Evolutionary conservation across 495 filamentous ascomycete species (phyloP).

Genomic region (Lineolata rhizophorae): DNA sequence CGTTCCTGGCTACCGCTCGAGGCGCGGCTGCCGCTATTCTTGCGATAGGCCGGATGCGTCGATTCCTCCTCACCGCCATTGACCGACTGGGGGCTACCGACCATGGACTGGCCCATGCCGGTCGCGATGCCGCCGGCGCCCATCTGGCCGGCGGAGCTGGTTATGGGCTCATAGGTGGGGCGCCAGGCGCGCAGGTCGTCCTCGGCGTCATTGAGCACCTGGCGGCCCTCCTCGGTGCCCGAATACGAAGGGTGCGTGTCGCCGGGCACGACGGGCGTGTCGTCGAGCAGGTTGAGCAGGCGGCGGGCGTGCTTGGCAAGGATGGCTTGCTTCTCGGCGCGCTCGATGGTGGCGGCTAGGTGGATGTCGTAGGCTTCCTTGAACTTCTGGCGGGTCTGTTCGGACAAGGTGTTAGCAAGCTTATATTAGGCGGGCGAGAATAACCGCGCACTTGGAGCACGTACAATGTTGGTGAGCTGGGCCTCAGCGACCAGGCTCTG

Average conservation of each 20-base stretch:
- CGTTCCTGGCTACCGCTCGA: no score
- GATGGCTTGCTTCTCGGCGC: constrained; percentile 87
- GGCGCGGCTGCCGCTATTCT: no score
- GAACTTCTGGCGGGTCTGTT: constrained; percentile 60
- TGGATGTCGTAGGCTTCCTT: constrained; percentile 84
- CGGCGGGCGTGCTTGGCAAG: constrained; percentile 74
- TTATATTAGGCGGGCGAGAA: background rate
- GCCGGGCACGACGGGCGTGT: constrained; percentile 73
- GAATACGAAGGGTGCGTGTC: constrained; percentile 47
- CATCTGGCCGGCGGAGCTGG: no score
- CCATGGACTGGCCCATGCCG: no score
- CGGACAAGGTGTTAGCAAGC: constrained; percentile 3
- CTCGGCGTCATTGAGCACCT: background rate
- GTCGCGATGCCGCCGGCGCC: no score
- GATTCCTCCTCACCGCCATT: no score
- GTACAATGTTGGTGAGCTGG: constrained; percentile 79
- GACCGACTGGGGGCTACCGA: no score
- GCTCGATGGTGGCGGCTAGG: constrained; percentile 72
- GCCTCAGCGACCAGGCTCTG: constrained; percentile 92
- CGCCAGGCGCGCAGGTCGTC: background rate
- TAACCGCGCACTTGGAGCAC: constrained; percentile 6
- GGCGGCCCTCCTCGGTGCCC: constrained; percentile 15
- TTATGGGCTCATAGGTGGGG: no score
- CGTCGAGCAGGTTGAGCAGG: constrained; percentile 73
- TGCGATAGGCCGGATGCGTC: background rate